A percentile compares a stretch with the other conserved stretches of the same genome.
phyloP scores from a whole-genome alignment of 768 basidiomycete species.

The Hemileccinum impolitum region DNA sequence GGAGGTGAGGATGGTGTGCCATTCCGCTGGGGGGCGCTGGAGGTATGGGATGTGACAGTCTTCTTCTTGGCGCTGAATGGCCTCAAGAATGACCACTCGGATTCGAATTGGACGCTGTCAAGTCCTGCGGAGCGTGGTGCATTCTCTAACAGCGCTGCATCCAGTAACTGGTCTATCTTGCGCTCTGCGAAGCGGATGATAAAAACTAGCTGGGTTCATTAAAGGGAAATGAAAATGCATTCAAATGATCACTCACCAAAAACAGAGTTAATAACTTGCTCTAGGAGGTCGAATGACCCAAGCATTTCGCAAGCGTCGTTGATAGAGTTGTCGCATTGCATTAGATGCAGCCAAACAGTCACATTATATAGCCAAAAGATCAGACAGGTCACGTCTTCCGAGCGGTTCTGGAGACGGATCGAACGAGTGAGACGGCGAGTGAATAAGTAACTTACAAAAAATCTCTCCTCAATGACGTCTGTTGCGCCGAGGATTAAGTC shows the following conservation, averaged over 20 bases:
- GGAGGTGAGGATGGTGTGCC: slow-evolving; percentile 46
- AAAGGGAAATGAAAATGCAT: not conserved
- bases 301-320: slow-evolving; percentile 78
- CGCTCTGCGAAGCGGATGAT: slow-evolving; percentile 91
- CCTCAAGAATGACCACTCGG: slow-evolving; percentile 91
- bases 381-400: slow-evolving; percentile 82
- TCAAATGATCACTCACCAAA: slow-evolving; percentile 57
- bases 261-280: slow-evolving; percentile 91
- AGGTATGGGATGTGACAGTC: slow-evolving; percentile 20
- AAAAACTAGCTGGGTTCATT: slow-evolving; percentile 59
- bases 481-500: slow-evolving; percentile 89
- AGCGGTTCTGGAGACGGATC: slow-evolving; percentile 52
- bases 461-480: slow-evolving; percentile 86
- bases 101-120: slow-evolving; percentile 87
- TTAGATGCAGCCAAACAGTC: slow-evolving; percentile 85
- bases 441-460: slow-evolving; percentile 66
- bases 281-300: slow-evolving; percentile 80
- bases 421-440: slow-evolving; percentile 6
- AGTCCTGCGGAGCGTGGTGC: slow-evolving; percentile 74
- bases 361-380: slow-evolving; percentile 96
- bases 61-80: slow-evolving; percentile 67
- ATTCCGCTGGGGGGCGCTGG: slow-evolving; percentile 33
- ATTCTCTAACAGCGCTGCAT: slow-evolving; percentile 79
- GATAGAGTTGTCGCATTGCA: slow-evolving; percentile 81
- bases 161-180: slow-evolving; percentile 82